Evolutionary conservation across 805 yeast genomes (phyloP).

Genomic region (Kluyveromyces aestuarii): DNA sequence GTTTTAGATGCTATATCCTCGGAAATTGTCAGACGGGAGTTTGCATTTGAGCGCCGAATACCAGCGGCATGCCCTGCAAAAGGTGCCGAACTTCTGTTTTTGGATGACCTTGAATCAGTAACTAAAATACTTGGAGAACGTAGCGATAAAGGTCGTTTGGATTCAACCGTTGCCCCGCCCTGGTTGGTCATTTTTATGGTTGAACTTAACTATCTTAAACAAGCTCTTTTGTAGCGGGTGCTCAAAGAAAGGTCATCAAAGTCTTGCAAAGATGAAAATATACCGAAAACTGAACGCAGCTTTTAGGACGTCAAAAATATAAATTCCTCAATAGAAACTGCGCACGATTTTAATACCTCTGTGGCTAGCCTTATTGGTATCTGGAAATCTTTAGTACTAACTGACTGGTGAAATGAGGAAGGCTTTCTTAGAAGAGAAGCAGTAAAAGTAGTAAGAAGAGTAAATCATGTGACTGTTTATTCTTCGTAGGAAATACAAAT

Average conservation of each 20-base stretch:
- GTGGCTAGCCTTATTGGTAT: no score
- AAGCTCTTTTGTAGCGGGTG: neutral
- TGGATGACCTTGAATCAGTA: constrained; percentile 69
- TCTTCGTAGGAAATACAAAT: no score
- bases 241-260: neutral
- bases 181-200: neutral
- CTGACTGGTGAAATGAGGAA: no score
- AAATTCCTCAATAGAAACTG: no score
- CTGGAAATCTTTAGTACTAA: no score
- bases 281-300: no score
- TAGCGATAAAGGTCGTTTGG: constrained; percentile 35
- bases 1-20: neutral
- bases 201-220: neutral
- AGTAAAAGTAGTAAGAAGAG: no score
- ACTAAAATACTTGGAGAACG: constrained; percentile 90
- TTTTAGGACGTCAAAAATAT: no score
- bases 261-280: neutral
- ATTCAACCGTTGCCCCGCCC: neutral
- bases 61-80: constrained; percentile 56
- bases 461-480: no score
- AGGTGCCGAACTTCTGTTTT: constrained; percentile 52
- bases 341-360: no score
- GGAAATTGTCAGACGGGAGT: neutral
- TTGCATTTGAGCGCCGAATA: constrained; percentile 7
- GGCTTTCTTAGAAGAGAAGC: no score